These are phyloP conservation scores for Serendipita indica DNA, from an alignment of 768 basidiomycete genomes.

Conservation along the genomic window DNA sequence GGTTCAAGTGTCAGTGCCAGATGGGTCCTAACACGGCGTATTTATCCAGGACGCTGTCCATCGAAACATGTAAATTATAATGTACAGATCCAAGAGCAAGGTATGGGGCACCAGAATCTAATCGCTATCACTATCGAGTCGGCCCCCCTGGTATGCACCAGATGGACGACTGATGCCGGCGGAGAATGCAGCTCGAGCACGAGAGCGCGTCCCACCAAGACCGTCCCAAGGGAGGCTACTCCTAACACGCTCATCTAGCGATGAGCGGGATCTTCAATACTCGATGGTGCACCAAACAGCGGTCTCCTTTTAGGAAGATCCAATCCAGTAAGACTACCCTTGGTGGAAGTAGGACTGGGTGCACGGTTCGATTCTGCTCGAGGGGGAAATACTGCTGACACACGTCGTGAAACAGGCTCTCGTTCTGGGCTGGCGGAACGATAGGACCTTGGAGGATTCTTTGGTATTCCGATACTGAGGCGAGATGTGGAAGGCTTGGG, in stretches of 20 bases:
- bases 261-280: neutral
- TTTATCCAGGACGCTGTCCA: no score
- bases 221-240: neutral
- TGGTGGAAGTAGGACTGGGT: constrained; percentile 6
- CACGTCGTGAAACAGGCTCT: neutral
- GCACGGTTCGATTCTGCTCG: constrained; percentile 9
- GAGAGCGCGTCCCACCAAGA: neutral
- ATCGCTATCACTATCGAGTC: neutral
- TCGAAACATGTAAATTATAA: no score
- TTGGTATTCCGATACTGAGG: neutral
- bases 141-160: neutral
- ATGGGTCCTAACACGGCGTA: no score
- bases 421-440: constrained; percentile 5
- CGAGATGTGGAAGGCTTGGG: neutral
- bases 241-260: neutral
- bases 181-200: neutral
- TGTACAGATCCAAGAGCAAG: no score
- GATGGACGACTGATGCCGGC: neutral
- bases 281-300: neutral
- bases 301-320: neutral
- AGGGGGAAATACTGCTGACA: neutral
- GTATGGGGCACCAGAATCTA: no score
- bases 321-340: neutral
- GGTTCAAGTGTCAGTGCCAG: no score
- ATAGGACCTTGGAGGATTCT: neutral